Base-by-base conservation (phyloP, 1,284 basidiomycete genomes). In the Cutaneotrichosporon spelunceum region DNA sequence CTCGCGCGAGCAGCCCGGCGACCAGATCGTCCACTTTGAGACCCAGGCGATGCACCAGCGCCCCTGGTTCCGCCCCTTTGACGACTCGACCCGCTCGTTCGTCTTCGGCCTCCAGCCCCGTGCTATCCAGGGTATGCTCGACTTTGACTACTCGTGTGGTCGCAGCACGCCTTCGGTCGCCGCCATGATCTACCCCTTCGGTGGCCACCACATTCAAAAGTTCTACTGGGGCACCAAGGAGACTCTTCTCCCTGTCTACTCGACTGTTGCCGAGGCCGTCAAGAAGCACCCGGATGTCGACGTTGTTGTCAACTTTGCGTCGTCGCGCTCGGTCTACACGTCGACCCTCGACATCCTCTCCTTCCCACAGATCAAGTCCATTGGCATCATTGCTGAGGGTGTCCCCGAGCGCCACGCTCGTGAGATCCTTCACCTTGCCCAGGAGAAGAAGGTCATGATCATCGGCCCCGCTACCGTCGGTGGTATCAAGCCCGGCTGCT, bases 151-250 rank as follows among this genome's bases (percentile, higher is more conserved):
- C 82, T 93, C 92, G 19, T 99, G 96, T 80, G 95, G 95, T 34
- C 91, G 96, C 68, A 81, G 85, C 65, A 86, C 88, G n/a, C 94
- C 95, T 53, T 92, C 89, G 59, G 95, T 99, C 67, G 95, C 95
- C 44, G 95, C 96, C 59, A 99, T 99, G 95, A 97, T 99, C 80
- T 99, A 99, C 81, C 96, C 96, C 77, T 99, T 99, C 82, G 95
- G 95, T 78, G 95, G 95, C 34, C 95, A 98, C 82, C 95, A 98
- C 83, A 96, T 98, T 80, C 95, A 99, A 82, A 99, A 99, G 84
- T 96, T 97, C 85, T 94, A 99, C 86, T 99, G 95, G 95, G 95
- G 95, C 65, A 99, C 96, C 63, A 94, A 93, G 84, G 95, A 99
- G 84, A 96, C 94, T 1, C 88, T 99, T 52, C 87, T 99, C 47